A percentile compares a stretch with the other conserved stretches of the same genome.
Evolutionary conservation across 352 stramenopile genomes (phyloP).

Genomic region (Blastocystis sp.): DNA sequence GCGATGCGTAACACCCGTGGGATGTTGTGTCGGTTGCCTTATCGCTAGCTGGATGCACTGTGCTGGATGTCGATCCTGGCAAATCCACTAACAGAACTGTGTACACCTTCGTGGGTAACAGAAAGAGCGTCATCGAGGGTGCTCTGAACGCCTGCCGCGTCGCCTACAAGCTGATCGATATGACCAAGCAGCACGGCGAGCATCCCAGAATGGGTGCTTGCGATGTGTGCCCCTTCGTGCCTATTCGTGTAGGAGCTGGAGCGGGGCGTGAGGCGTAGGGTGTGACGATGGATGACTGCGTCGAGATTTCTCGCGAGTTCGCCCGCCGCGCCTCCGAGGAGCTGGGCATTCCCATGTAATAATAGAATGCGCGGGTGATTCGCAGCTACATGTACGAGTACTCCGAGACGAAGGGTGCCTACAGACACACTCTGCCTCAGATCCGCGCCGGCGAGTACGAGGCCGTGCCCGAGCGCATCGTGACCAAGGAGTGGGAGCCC

Average conservation of each 20-base stretch:
- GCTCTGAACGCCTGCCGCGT: constrained; percentile 71
- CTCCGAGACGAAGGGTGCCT: constrained; percentile 65
- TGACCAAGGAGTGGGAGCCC: constrained; percentile 70
- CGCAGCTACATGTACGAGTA: constrained; percentile 69
- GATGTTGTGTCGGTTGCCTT: not conserved
- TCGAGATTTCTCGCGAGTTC: constrained; percentile 71
- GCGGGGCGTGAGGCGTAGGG: not conserved
- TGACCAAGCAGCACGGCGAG: constrained; percentile 72
- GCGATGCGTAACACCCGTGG: constrained; percentile 70
- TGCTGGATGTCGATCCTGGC: constrained; percentile 72
- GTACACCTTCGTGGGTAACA: constrained; percentile 72
- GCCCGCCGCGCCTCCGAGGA: constrained; percentile 41
- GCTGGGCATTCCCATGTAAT: constrained; percentile 53
- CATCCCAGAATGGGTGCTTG: constrained; percentile 72
- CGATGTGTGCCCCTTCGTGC: constrained; percentile 73
- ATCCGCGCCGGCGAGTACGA: constrained; percentile 72
- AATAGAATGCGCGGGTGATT: not conserved
- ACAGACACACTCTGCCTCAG: constrained; percentile 70
- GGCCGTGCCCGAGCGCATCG: constrained; percentile 70
- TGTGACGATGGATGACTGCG: constrained; percentile 72
- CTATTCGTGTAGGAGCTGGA: constrained; percentile 59
- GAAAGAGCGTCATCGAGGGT: constrained; percentile 69
- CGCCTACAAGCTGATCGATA: constrained; percentile 72
- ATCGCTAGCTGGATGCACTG: constrained; percentile 66
- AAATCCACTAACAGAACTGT: constrained; percentile 72